These are phyloP conservation scores for Favolaschia claudopus DNA, from an alignment of 768 basidiomycete genomes.

Conservation along the genomic window DNA sequence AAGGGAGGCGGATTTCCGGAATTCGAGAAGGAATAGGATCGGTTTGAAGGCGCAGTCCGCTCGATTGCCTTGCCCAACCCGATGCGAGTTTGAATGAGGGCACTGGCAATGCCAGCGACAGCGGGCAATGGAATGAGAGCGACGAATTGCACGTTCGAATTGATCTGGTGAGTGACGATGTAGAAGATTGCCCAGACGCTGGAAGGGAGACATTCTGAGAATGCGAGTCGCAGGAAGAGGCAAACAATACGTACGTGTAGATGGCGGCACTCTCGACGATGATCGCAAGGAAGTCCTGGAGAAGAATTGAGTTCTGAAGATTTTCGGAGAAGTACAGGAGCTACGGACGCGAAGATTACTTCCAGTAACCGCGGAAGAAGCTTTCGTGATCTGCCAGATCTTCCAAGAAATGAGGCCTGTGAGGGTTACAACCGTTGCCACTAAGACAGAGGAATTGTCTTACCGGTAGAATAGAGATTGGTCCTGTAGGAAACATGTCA, in stretches of 20 bases:
- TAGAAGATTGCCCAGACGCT: background rate
- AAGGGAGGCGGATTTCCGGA: too few relatives aligned
- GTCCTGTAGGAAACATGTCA: background rate
- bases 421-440: background rate
- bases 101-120: background rate
- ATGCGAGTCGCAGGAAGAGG: background rate
- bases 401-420: constrained; percentile 8
- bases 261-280: background rate
- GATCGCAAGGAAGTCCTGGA: background rate
- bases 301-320: background rate
- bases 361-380: background rate
- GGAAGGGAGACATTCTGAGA: background rate
- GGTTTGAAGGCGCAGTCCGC: too few relatives aligned
- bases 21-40: too few relatives aligned
- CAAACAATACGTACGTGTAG: background rate
- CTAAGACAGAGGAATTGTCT: background rate
- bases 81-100: background rate
- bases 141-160: background rate
- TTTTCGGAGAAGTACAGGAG: background rate
- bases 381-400: constrained; percentile 5
- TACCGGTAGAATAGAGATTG: constrained; percentile 5
- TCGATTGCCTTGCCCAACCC: background rate
- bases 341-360: background rate
- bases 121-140: background rate
- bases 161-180: background rate